These are phyloP conservation scores for Kuraishia borneana DNA, from an alignment of 805 yeast genomes.

Conservation along the genomic window DNA sequence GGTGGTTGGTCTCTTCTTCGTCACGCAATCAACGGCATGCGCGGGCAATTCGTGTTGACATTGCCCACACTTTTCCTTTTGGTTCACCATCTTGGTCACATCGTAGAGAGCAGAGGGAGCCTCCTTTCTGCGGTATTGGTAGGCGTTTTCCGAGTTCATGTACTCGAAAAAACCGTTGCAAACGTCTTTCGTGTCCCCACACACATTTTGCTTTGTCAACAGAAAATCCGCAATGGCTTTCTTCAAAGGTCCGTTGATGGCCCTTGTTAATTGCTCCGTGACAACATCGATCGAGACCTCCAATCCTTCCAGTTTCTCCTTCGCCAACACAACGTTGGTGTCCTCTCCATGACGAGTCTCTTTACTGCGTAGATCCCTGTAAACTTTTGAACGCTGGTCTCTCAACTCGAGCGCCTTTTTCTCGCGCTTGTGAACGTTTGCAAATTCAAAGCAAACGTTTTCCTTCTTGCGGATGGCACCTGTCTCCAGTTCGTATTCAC, in stretches of 20 bases:
- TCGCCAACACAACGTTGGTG: conserved; percentile 27
- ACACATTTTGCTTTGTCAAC: conserved; percentile 17
- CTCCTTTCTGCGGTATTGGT: too few species aligned
- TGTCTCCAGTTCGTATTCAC: conserved; percentile 24
- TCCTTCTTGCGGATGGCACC: conserved; percentile 31
- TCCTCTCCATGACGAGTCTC: conserved; percentile 37
- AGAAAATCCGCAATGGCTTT: conserved; percentile 34
- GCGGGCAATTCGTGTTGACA: too few species aligned
- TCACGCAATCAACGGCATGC: too few species aligned
- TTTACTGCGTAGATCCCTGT: conserved; percentile 25
- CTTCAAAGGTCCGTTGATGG: conserved; percentile 33
- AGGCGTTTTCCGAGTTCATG: conserved; percentile 12
- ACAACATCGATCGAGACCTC: conserved; percentile 39
- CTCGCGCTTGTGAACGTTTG: conserved; percentile 39
- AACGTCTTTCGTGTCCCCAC: conserved; percentile 16
- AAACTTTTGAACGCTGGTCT: conserved; percentile 23
- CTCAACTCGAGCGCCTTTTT: conserved; percentile 29
- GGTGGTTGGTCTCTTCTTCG: too few species aligned
- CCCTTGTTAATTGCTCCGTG: conserved; percentile 35
- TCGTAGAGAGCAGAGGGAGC: too few species aligned
- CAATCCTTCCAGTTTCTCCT: conserved; percentile 42
- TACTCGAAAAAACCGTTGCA: conserved; percentile 17
- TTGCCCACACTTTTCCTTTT: too few species aligned
- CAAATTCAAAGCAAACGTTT: conserved; percentile 28
- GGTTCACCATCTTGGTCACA: too few species aligned